phyloP scores from a whole-genome alignment of 75 land plant species.

The Adiantum capillusveneris region DNA sequence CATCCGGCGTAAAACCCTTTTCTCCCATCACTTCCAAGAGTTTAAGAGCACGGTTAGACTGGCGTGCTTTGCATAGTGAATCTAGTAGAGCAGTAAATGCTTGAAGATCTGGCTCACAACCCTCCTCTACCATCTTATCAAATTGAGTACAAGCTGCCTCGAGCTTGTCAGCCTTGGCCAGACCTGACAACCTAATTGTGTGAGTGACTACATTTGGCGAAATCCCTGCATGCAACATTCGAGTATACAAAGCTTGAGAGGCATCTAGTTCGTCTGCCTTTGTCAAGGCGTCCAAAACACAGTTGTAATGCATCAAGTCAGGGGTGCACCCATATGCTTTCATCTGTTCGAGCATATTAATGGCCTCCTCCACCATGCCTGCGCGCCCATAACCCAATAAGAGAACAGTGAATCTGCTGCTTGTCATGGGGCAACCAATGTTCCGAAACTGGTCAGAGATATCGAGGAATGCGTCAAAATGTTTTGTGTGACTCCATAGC shows the following conservation, averaged over 20 bases:
- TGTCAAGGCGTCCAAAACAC: conserved; percentile 23
- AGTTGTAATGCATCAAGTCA: conserved; percentile 35
- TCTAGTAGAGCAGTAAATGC: conserved; percentile 41
- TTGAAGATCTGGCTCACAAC: conserved; percentile 48
- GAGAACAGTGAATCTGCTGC: conserved; percentile 23
- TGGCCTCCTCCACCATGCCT: conserved; percentile 48
- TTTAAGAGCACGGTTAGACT: conserved; percentile 33
- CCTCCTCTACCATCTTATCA: conserved; percentile 48
- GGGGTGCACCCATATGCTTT: conserved; percentile 35
- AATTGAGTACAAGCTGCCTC: conserved; percentile 41
- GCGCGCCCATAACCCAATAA: conserved; percentile 24
- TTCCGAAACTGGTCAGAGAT: background rate
- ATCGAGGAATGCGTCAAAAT: background rate
- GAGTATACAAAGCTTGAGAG: conserved; percentile 42
- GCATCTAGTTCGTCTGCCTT: conserved; percentile 26
- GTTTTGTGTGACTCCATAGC: background rate
- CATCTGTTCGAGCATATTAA: conserved; percentile 42
- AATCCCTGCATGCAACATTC: conserved; percentile 27
- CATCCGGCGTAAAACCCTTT: conserved; percentile 44
- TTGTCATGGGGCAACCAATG: background rate
- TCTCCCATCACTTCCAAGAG: conserved; percentile 49
- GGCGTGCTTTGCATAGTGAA: conserved; percentile 30
- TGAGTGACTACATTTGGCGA: conserved; percentile 32
- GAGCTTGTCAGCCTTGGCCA: conserved; percentile 37
- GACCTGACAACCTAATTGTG: conserved; percentile 15